Evolutionary conservation across 148 eudicot species (phyloP).

Genomic region (Heliosperma pusillum): DNA sequence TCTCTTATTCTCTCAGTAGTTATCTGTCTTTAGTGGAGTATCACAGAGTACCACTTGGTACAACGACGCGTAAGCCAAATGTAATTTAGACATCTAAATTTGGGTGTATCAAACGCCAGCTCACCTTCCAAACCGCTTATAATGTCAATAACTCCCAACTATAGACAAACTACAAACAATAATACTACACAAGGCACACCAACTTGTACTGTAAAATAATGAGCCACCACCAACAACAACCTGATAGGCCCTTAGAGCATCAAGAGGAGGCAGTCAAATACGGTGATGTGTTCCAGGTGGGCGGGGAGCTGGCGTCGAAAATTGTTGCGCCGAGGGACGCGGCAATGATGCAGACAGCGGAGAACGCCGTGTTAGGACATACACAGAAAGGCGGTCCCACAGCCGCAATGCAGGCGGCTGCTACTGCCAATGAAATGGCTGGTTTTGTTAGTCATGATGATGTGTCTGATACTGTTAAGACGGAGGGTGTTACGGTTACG

Average conservation of each 20-base stretch:
- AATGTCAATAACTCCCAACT: no score
- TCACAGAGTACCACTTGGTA: no score
- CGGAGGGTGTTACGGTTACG: conserved; percentile 48
- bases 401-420: conserved; percentile 61
- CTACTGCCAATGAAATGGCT: conserved; percentile 45
- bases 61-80: no score
- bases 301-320: conserved; percentile 53
- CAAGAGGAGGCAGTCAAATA: conserved; percentile 45
- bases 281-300: conserved; percentile 64
- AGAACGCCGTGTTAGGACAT: conserved; percentile 39
- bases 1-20: no score
- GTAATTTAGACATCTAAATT: no score
- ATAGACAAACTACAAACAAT: no score
- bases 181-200: no score
- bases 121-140: no score
- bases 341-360: conserved; percentile 65
- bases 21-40: no score
- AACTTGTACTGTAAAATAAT: conserved; percentile 12
- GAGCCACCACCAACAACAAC: conserved; percentile 43
- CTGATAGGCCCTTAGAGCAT: conserved; percentile 18
- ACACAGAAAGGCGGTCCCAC: conserved; percentile 57
- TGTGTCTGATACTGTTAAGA: conserved; percentile 28
- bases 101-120: no score
- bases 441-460: conserved; percentile 48
- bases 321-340: conserved; percentile 62